Conservation (phyloP, 768 basidiomycete species). For the Hygrocybe coccinea region DNA sequence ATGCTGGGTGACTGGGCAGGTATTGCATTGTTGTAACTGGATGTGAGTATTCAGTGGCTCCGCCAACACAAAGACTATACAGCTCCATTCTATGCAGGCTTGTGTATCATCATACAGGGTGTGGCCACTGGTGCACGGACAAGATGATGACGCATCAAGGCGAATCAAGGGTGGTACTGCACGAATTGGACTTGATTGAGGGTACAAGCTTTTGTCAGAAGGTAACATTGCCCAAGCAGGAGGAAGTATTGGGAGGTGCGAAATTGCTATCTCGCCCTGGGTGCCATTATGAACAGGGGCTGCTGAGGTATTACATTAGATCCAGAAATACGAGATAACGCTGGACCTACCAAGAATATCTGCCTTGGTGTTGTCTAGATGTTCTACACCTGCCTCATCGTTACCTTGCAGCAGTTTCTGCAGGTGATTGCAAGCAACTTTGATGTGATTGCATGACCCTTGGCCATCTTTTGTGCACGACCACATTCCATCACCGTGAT, state of each 20-base stretch:
- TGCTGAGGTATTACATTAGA: background rate
- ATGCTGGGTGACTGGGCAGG: conserved; percentile 7
- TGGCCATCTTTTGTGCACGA: conserved; percentile 3
- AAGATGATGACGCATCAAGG: background rate
- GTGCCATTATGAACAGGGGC: background rate
- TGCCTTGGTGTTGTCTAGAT: background rate
- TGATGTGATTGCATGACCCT: conserved; percentile 3
- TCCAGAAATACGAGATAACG: background rate
- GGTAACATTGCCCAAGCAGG: conserved; percentile 4
- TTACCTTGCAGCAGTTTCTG: conserved; percentile 3
- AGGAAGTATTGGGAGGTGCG: conserved; percentile 6
- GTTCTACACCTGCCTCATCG: background rate
- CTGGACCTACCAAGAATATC: background rate
- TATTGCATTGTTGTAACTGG: background rate
- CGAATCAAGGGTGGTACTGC: background rate
- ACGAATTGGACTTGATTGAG: background rate
- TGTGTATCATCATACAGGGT: background rate
- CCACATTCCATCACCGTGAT: conserved; percentile 6
- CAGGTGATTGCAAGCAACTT: background rate
- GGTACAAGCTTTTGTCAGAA: background rate
- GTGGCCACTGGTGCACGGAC: background rate
- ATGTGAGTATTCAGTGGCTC: background rate
- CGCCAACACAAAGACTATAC: background rate
- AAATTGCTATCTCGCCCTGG: conserved; percentile 1
- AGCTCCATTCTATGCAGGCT: background rate